These are phyloP conservation scores for Hibiscus tridactylites DNA, from an alignment of 345 rosid species.

Conservation along the genomic window DNA sequence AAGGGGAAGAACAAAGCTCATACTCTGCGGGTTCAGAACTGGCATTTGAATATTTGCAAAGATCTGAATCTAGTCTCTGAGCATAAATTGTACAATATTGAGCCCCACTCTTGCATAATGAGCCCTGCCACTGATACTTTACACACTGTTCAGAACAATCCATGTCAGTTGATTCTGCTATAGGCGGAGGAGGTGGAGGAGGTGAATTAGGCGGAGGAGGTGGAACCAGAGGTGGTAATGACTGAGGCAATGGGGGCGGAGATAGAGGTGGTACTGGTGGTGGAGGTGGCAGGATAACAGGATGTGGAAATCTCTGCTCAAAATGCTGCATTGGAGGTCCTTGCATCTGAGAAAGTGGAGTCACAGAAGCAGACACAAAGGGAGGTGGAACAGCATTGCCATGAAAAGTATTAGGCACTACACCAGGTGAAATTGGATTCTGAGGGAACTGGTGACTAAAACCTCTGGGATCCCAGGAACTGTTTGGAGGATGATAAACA, in stretches of 20 bases:
- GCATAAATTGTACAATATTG: constrained; percentile 80
- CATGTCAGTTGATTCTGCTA: constrained; percentile 30
- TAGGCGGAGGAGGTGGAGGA: constrained; percentile 37
- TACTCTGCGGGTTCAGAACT: constrained; percentile 84
- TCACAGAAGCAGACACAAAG: constrained; percentile 62
- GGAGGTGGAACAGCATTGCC: constrained; percentile 51
- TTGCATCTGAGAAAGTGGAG: constrained; percentile 66
- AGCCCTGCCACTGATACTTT: constrained; percentile 73
- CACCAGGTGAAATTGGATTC: constrained; percentile 46
- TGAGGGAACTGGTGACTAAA: constrained; percentile 44
- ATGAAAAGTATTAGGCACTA: constrained; percentile 41
- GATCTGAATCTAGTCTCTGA: constrained; percentile 56
- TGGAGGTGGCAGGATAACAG: constrained; percentile 39
- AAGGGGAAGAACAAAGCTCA: constrained; percentile 21
- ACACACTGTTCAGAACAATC: constrained; percentile 36
- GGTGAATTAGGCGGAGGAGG: constrained; percentile 93
- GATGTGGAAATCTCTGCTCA: constrained; percentile 56
- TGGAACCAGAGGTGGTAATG: constrained; percentile 51
- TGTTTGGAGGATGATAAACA: constrained; percentile 51
- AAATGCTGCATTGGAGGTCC: constrained; percentile 52
- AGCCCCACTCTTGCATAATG: constrained; percentile 80
- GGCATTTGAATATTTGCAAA: constrained; percentile 64
- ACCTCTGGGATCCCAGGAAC: constrained; percentile 75
- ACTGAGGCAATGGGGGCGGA: constrained; percentile 67
- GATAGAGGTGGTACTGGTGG: constrained; percentile 35